A percentile compares a stretch with the other conserved stretches of the same genome.
phyloP scores from a whole-genome alignment of 768 basidiomycete genomes.

The Tricholoma hemisulphureum region DNA sequence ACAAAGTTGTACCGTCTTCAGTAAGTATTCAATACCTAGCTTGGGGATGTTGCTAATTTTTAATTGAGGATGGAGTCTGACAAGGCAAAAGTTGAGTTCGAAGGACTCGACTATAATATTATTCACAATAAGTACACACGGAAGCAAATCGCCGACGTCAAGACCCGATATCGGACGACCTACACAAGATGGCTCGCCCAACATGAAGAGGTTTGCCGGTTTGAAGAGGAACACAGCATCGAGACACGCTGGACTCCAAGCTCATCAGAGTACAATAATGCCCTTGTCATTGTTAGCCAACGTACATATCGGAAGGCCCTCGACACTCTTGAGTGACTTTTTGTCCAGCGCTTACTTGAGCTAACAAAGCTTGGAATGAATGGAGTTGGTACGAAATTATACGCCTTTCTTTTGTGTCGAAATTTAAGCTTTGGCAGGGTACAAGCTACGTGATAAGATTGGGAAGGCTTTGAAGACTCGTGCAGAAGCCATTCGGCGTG shows the following conservation, averaged over 20 bases:
- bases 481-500: conserved; percentile 30
- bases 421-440: conserved; percentile 22
- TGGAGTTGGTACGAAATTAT: conserved; percentile 1
- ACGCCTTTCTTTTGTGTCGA: not conserved
- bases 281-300: conserved; percentile 13
- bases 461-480: conserved; percentile 30
- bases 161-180: conserved; percentile 21
- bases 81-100: not conserved
- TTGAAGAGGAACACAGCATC: conserved; percentile 27
- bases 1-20: conserved; percentile 13
- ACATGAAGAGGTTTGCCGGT: conserved; percentile 14
- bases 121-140: conserved; percentile 14
- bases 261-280: conserved; percentile 26
- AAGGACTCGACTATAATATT: not conserved
- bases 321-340: conserved; percentile 33
- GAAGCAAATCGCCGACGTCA: conserved; percentile 15
- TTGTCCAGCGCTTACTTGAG: conserved; percentile 36
- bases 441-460: conserved; percentile 33
- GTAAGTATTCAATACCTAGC: conserved; percentile 5
- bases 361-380: conserved; percentile 37
- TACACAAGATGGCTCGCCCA: conserved; percentile 17
- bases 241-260: conserved; percentile 23
- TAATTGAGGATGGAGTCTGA: not conserved
- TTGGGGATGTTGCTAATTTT: not conserved
- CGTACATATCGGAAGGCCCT: conserved; percentile 28